Percentiles rank a stretch among this genome's conserved stretches.
Conservation (phyloP, 306 rosid species). For the Inga oerstediana region DNA sequence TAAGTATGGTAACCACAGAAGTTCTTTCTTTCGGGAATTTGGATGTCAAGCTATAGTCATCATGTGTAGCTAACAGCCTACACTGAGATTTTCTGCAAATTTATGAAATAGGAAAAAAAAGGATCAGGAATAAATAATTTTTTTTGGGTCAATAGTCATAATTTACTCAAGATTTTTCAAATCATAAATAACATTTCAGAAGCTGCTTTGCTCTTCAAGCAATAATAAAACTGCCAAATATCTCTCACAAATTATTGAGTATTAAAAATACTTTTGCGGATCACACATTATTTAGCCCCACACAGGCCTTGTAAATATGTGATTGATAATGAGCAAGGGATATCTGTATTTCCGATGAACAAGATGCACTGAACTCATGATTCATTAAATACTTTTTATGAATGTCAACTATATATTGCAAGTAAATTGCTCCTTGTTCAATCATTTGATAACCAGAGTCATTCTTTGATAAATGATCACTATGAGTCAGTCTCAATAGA, state of each 20-base stretch:
- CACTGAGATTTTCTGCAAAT: constrained; percentile 73
- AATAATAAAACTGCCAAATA: constrained; percentile 29
- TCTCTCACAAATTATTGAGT: constrained; percentile 24
- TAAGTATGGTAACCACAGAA: constrained; percentile 92
- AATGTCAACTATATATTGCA: background rate
- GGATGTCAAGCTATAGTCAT: constrained; percentile 89
- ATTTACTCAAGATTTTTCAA: background rate
- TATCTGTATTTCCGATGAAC: too few relatives aligned
- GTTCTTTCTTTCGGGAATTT: constrained; percentile 84
- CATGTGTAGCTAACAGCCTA: constrained; percentile 89
- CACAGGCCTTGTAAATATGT: background rate
- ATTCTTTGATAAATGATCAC: background rate
- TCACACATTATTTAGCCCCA: background rate
- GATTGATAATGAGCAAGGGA: background rate
- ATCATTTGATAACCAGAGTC: background rate
- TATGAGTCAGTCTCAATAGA: background rate
- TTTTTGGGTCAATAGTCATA: background rate
- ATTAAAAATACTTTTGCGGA: background rate
- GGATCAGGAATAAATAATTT: constrained; percentile 25
- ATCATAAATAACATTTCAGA: constrained; percentile 26
- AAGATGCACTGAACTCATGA: background rate
- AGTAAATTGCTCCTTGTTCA: background rate
- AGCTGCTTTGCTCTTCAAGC: constrained; percentile 24
- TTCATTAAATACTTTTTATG: too few relatives aligned
- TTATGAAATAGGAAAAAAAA: constrained; percentile 9